Conservation (phyloP, 345 rosid genomes). For the Sisymbrium altissimum region DNA sequence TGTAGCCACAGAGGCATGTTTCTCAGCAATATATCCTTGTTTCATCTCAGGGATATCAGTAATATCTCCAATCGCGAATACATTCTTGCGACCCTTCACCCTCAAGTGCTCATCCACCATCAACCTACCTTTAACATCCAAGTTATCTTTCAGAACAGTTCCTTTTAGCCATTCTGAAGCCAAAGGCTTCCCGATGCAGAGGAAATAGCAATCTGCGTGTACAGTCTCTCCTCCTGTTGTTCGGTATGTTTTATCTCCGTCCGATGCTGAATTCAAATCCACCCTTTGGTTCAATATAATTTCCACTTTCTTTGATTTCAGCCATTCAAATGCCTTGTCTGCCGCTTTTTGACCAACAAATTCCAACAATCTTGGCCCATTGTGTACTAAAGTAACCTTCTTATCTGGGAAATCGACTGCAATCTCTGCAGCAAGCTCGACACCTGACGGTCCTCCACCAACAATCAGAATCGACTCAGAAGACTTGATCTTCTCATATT, state of each 20-base stretch:
- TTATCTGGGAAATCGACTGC: constrained; percentile 62
- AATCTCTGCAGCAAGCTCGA: constrained; percentile 89
- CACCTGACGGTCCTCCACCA: constrained; percentile 96
- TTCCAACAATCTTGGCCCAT: constrained; percentile 60
- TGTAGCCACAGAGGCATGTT: constrained; percentile 58
- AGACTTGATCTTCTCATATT: constrained; percentile 68
- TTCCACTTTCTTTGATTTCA: constrained; percentile 54
- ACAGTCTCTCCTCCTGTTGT: constrained; percentile 57
- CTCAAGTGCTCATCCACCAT: constrained; percentile 52
- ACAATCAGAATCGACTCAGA: constrained; percentile 70
- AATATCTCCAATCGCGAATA: constrained; percentile 62
- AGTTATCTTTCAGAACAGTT: constrained; percentile 46
- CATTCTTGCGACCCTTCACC: constrained; percentile 41
- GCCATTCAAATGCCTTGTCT: constrained; percentile 51
- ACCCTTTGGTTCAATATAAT: constrained; percentile 63
- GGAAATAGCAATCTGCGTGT: constrained; percentile 59
- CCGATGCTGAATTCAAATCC: constrained; percentile 46
- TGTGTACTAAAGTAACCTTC: constrained; percentile 58
- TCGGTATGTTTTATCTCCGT: constrained; percentile 41
- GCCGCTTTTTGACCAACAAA: constrained; percentile 59
- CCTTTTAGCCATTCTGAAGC: constrained; percentile 55
- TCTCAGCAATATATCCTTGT: constrained; percentile 77
- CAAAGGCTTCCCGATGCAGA: constrained; percentile 52
- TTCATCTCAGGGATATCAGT: constrained; percentile 61
- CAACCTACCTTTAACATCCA: constrained; percentile 52